Base-by-base conservation (phyloP, 495 filamentous ascomycete genomes). In the Annulohypoxylon moriforme region DNA sequence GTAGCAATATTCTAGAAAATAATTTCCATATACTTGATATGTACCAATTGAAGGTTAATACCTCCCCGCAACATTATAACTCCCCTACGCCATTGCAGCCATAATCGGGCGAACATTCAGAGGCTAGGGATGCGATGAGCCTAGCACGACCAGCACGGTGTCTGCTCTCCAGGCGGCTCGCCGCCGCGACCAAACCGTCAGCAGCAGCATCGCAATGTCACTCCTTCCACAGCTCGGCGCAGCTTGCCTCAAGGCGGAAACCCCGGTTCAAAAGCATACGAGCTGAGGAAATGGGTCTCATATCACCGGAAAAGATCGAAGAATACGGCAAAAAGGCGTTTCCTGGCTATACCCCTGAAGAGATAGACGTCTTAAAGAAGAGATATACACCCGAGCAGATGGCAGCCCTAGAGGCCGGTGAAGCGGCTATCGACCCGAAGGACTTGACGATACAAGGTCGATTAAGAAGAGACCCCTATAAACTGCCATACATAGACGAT, bases 321-420 rank as follows among this genome's bases (percentile, higher is more conserved):
- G 62, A 81, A 59, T 85, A 78, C 74, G 77, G 86, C 64, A 61
- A 80, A 60, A 65, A 85, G 72, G 68, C 77, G 38, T 91, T 90
- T 77, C 80, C 86, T 66, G 75, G 83, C 4, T 98, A 96, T 82
- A 89, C 89, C 3, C 78, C 83, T 49, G 86, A 89, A 42, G 91
- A 98, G 76, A 86, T 90, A 72, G 85, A 82, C 14, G 71, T 79
- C 14, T 85, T 98, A 38, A 71, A 77, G 31, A 82, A 88, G 69
- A 82, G 85, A 64, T 98, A 97, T 84, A 91, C 92, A 5, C 86
- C 90, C 13, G 86, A 89, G 67, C 96, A 99, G 81, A 83, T 97
- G 65, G 84, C 83, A n/a, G 92, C 94, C 49, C 89, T 99, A 80
- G 85, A 94, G 80, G 93, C 92, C 58, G 96, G 91, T 66, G 96